phyloP scores from a whole-genome alignment of 257 asterid genomes.

The Solanum clarkiae region DNA sequence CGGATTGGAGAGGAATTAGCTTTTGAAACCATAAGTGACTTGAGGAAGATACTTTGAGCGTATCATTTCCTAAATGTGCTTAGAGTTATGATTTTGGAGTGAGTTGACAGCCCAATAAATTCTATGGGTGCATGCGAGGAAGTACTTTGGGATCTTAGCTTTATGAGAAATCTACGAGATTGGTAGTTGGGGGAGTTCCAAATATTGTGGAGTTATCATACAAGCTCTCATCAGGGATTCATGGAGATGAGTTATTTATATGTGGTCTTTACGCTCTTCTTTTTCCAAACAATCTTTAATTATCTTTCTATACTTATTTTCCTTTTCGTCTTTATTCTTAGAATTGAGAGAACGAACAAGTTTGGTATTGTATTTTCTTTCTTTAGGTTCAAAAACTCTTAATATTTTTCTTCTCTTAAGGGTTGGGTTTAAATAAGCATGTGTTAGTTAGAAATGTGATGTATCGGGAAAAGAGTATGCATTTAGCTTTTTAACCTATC shows the following conservation, averaged over 20 bases:
- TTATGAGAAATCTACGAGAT: neutral
- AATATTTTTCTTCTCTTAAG: neutral
- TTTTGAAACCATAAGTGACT: neutral
- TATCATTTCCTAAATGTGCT: neutral
- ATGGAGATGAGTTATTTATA: neutral
- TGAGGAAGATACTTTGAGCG: neutral
- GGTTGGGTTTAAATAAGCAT: neutral
- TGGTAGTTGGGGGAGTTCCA: neutral
- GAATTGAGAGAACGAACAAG: neutral
- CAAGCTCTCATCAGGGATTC: neutral
- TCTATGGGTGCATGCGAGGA: neutral
- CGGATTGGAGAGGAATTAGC: neutral
- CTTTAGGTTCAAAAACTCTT: neutral
- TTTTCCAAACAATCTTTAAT: neutral
- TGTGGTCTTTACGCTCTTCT: neutral
- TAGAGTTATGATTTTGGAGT: neutral
- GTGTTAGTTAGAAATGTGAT: neutral
- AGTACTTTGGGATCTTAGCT: neutral
- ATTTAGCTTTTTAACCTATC: neutral
- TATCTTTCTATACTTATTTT: neutral
- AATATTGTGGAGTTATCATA: neutral
- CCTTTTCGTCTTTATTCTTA: neutral
- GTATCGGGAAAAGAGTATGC: neutral
- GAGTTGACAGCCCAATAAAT: neutral
- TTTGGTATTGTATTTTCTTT: neutral